Conservation (phyloP, 805 yeast species). For the Zygotorulaspora sp. region DNA sequence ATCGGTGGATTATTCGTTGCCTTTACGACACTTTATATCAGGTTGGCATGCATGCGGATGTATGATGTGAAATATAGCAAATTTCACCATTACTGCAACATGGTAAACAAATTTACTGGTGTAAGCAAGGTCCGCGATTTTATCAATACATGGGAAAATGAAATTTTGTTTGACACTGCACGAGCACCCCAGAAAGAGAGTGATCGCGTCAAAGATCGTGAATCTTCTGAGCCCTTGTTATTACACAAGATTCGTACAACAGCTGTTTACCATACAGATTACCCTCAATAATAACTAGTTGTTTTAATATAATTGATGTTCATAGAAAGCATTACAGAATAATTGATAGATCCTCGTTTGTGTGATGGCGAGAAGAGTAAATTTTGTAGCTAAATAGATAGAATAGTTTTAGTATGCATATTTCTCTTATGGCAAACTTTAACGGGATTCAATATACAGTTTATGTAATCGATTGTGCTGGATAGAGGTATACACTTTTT, state of each 20-base stretch:
- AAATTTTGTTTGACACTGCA: not conserved
- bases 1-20: constrained; percentile 67
- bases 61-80: constrained; percentile 9
- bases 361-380: no score
- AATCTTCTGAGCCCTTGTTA: not conserved
- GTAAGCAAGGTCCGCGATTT: constrained; percentile 3
- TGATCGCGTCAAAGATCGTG: not conserved
- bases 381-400: no score
- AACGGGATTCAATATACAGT: no score
- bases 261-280: no score
- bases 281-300: no score
- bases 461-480: no score
- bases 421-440: no score
- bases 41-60: constrained; percentile 37
- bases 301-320: not conserved
- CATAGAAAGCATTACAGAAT: not conserved
- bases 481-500: no score
- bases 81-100: constrained; percentile 8
- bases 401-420: no score
- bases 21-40: constrained; percentile 44
- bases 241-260: no score
- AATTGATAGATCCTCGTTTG: no score
- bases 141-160: constrained; percentile 4
- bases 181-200: not conserved
- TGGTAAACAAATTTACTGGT: constrained; percentile 12